Conservation (phyloP, 2,329 filamentous ascomycete genomes). For the Xylaria sp. region DNA sequence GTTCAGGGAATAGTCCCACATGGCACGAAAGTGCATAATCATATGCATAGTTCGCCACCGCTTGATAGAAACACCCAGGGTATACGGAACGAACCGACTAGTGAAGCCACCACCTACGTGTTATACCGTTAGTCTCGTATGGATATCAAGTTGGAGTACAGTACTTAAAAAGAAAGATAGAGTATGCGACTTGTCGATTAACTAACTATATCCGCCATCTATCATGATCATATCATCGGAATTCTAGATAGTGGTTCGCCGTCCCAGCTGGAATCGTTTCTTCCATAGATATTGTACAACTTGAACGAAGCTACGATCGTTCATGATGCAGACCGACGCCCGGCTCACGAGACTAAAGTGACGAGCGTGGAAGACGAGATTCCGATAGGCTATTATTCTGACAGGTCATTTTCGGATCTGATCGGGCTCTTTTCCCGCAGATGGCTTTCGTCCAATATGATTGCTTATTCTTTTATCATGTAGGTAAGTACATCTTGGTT, state of each 20-base stretch:
- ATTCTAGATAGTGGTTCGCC: background rate
- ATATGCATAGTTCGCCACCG: background rate
- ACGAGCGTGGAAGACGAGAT: background rate
- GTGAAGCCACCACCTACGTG: background rate
- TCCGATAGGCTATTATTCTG: background rate
- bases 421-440: background rate
- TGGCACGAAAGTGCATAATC: background rate
- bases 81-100: background rate
- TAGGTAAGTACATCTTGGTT: background rate
- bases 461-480: slow-evolving; percentile 2
- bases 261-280: background rate
- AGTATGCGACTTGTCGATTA: background rate
- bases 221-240: background rate
- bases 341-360: background rate
- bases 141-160: background rate
- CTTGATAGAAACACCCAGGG: background rate
- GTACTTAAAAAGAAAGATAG: background rate
- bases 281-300: background rate
- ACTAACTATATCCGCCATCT: background rate
- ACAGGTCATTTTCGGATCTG: background rate
- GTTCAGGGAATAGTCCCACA: no score
- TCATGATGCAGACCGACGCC: background rate
- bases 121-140: background rate
- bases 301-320: background rate
- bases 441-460: background rate